phyloP scores from a whole-genome alignment of 352 stramenopile genomes.

The Peronosclerospora sorghi region DNA sequence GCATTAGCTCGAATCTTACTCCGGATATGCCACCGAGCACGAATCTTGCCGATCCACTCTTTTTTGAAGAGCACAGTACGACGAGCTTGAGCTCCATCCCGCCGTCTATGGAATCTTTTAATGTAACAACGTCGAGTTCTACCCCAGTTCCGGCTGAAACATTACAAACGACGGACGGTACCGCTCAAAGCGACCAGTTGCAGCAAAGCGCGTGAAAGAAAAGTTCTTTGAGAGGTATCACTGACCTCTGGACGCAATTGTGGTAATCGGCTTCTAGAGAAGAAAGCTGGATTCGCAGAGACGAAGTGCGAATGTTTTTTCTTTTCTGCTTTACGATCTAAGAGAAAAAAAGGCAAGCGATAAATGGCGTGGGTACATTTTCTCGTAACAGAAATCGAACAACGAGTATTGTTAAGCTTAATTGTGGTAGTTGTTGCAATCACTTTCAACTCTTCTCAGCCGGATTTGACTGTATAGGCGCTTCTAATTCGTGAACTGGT shows the following conservation, averaged over 20 bases:
- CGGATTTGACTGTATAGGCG: too few relatives aligned
- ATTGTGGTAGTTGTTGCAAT: too few relatives aligned
- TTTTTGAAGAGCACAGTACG: not conserved
- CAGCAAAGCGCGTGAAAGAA: slow-evolving; percentile 3
- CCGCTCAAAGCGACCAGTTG: slow-evolving; percentile 13
- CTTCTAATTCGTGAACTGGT: slow-evolving; percentile 15
- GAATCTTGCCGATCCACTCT: not conserved
- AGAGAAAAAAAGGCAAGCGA: not conserved
- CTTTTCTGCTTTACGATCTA: slow-evolving; percentile 6
- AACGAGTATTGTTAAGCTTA: not conserved
- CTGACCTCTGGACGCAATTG: too few relatives aligned
- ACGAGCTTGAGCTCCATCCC: not conserved
- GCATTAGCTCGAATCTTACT: slow-evolving; percentile 7
- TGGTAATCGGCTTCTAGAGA: too few relatives aligned
- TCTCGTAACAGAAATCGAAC: not conserved
- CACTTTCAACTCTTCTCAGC: too few relatives aligned
- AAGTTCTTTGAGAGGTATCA: too few relatives aligned
- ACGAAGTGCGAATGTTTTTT: not conserved
- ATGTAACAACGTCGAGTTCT: not conserved
- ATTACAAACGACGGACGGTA: slow-evolving; percentile 13
- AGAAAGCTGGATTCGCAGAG: too few relatives aligned
- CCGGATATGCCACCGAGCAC: slow-evolving; percentile 2
- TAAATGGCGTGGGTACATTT: slow-evolving; percentile 2
- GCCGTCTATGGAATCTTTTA: not conserved
- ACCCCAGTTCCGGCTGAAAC: not conserved